Base-by-base conservation (phyloP, 768 basidiomycete species). In the Cubamyces sp. region DNA sequence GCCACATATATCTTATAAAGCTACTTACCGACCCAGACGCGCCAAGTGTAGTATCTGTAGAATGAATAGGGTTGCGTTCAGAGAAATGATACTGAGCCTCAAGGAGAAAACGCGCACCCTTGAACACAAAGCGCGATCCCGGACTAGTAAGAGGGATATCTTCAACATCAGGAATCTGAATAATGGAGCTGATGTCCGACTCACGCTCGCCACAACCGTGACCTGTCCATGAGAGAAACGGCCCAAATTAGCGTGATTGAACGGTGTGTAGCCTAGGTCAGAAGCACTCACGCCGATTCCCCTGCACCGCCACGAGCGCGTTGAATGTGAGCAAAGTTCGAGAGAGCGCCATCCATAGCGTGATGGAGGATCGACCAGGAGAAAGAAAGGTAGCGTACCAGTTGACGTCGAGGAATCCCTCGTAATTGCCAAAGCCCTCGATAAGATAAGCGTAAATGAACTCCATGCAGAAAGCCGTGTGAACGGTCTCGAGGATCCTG, bases 391-490 rank as follows among this genome's bases (percentile, higher is more conserved):
- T 15, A 1, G 54, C 62, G 48, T 39, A 64, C 62, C 57, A 55
- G 23, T 51, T 48, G 41, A 64, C 51, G 9, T 42, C 25, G 9
- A 59, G 28, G 48, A 64, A 50, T 15, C 41, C 45, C 11, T 15
- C 19, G 21, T 50, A 54, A 11, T 55, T 42, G 14, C 57, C 53
- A 47, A 64, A 64, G 15, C 62, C 62, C 5, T 18, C 9, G 52
- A 64, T 43, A 25, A 64, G 51, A 54, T 64, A 64, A 19, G 25
- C 54, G 23, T 64, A 64, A 15, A 60, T 40, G 53, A 64, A 60
- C 30, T 59, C 46, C 47, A 64, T 64, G 54, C 62, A 64, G 48
- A 60, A 64, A 14, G 34, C 62, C n/a, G 62, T 64, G 49, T 64
- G 62, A 21, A 64, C 42, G 23, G 57, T 37, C 45, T 64, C 62